A percentile compares a stretch with the other conserved stretches of the same genome.
Evolutionary conservation across 176 grass and related monocot genomes (phyloP).

Genomic region (Stipa capillata): DNA sequence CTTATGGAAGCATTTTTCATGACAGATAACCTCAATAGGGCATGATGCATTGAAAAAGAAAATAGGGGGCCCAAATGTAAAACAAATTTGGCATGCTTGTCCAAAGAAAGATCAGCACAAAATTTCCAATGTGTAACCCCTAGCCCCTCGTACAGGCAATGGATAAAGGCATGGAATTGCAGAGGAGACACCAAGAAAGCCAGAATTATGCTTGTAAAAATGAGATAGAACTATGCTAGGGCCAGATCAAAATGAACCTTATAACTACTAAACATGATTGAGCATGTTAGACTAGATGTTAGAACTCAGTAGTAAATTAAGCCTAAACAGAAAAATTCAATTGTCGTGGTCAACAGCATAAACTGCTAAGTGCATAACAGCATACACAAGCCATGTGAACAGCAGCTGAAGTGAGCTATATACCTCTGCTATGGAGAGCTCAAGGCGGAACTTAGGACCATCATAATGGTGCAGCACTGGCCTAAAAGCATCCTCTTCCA

Average conservation of each 20-base stretch:
- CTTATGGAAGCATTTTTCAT: not conserved
- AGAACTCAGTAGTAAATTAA: not conserved
- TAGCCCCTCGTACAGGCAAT: not conserved
- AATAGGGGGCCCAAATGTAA: not conserved
- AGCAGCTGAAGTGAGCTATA: not conserved
- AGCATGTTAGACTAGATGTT: not conserved
- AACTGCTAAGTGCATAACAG: not conserved
- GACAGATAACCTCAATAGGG: not conserved
- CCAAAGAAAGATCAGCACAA: not conserved
- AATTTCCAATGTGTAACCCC: not conserved
- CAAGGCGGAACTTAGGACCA: slow-evolving; percentile 93
- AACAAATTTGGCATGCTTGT: not conserved
- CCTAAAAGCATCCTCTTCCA: slow-evolving; percentile 99
- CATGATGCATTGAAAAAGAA: not conserved
- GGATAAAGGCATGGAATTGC: not conserved
- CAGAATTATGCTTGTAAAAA: not conserved
- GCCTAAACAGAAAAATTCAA: not conserved
- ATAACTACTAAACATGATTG: not conserved
- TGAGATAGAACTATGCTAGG: not conserved
- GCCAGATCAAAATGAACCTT: not conserved
- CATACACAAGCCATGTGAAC: not conserved
- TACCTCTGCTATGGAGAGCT: slow-evolving; percentile 97
- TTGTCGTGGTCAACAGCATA: not conserved
- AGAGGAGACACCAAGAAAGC: not conserved
- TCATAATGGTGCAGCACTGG: slow-evolving; percentile 98